Conservation (phyloP, 768 basidiomycete species). For the Tylopilus intermedius region DNA sequence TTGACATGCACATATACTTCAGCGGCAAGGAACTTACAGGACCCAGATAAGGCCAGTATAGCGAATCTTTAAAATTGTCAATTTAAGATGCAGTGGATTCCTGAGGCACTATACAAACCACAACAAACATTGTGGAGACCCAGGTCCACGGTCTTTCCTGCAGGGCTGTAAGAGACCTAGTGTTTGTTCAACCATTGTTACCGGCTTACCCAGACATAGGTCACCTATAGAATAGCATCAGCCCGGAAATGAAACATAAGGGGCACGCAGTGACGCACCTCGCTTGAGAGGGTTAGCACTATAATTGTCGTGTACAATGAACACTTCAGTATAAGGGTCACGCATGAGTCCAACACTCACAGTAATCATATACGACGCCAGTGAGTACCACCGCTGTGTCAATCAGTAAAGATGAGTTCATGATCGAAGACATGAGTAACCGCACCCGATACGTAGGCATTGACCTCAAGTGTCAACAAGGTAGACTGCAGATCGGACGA, state of each 20-base stretch:
- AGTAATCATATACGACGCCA: neutral
- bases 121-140: constrained; percentile 1
- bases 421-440: neutral
- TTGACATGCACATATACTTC: too few species aligned
- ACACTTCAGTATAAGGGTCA: neutral
- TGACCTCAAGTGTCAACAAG: neutral
- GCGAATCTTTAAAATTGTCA: neutral
- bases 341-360: neutral
- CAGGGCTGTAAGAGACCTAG: neutral
- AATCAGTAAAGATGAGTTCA: neutral
- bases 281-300: neutral
- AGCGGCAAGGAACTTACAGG: neutral
- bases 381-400: neutral
- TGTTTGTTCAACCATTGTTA: neutral
- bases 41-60: constrained; percentile 1
- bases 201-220: constrained; percentile 6
- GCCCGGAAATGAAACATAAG: neutral
- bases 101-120: neutral
- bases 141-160: constrained; percentile 1
- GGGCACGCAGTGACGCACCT: neutral
- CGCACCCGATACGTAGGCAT: neutral
- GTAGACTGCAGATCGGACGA: neutral
- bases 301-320: neutral
- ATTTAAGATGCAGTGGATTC: neutral
- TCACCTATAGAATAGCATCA: neutral